Evolutionary conservation across 371 early-diverging fungal genomes (phyloP), one percentile per base, ranked within the genome.

Genomic region (Mortierella sp.): DNA sequence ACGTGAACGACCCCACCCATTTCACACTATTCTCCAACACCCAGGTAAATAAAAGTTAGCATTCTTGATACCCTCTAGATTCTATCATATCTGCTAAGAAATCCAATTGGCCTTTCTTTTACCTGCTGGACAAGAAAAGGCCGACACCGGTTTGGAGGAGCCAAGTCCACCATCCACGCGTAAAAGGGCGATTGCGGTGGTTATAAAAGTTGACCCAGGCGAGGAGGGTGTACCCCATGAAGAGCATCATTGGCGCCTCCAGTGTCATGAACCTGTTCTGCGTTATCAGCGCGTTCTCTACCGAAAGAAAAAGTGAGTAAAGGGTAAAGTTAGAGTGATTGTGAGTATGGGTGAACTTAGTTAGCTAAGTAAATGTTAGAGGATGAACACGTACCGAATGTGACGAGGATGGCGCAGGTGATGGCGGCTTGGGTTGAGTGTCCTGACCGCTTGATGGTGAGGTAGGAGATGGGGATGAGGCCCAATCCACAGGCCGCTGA

Each of bases 1-100:
- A 96, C 11, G 96, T 95, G 88, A 99, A 96, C 68, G 98, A 91
- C 0, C 99, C 99, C 27, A 99, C 98, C 99, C 99, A 99, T 88
- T 99, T 99, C 8, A 99, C 96, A 90, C 99, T 99, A 65, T 71
- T 1, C 18, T 6, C 51, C 51, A 51, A 51, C 51, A 51, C 18
- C 5, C 21, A 70, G 21, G 18, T 7, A n/a, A 12, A 24, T 1
- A 44, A 27, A n/a, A 18, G 38, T 46, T 51, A 51, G 18, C 6
- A 14, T 46, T 46, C 16, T 51, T 51, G 6, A 21, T 18, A 51
- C 1, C 21, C 6, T 21, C 21, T 51, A 18, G 1, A 21, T 12
- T 14, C 11, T 0, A 46, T 11, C 48, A 12, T 46, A 14, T 46
- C 16, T 3, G 48, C 12, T 1, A 4, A 14, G 12, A 2, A 46